Base-by-base conservation (phyloP, 345 rosid genomes). In the Anacardium occidentale region DNA sequence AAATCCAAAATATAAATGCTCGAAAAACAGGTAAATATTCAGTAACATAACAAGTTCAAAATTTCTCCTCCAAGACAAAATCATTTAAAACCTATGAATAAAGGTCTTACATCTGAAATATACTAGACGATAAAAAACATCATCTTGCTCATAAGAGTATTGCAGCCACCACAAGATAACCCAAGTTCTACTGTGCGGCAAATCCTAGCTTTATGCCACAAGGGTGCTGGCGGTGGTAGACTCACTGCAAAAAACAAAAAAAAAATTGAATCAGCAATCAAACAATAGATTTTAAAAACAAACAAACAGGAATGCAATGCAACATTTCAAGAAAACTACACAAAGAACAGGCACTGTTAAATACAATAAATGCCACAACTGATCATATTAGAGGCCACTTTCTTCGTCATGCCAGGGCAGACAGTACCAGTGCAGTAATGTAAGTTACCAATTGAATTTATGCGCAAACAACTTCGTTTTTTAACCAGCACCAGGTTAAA, bases 201-300 rank as follows among this genome's bases (percentile, higher is more conserved):
- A 45, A 52, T 50, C 18, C 71, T n/a, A 53, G 68, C 71, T 81
- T 83, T 83, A 87, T 5, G 91, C 91, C 42, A 87, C 91, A 32
- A 87, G 86, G 18, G 91, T 87, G 82, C 91, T 87, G 40, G 91
- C 91, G 20, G 91, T 87, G 25, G 89, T 85, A 24, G 91, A 87
- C 50, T 87, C 91, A n/a, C 91, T 87, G 89, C 84, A 75, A 77
- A 44, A 26, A 72, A 69, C 10, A 65, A 21, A 0, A 26, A 72
- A 69, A 8, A 65, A 21, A 0, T 40, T 4, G 48, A 74, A 54
- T 53, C 6, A 66, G 17, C n/a, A 21, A 10, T 0, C 53, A 56
- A 20, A 20, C 10, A 7, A 15, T 7, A 40, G 6, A 24, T 58
- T 26, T 26, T 2, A 26, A 45, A 11, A 7, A 13, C 10, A 34